Evolutionary conservation across 805 yeast genomes (phyloP), one percentile per base, ranked within the genome.

Genomic region (Hanseniaspora nectarophila): DNA sequence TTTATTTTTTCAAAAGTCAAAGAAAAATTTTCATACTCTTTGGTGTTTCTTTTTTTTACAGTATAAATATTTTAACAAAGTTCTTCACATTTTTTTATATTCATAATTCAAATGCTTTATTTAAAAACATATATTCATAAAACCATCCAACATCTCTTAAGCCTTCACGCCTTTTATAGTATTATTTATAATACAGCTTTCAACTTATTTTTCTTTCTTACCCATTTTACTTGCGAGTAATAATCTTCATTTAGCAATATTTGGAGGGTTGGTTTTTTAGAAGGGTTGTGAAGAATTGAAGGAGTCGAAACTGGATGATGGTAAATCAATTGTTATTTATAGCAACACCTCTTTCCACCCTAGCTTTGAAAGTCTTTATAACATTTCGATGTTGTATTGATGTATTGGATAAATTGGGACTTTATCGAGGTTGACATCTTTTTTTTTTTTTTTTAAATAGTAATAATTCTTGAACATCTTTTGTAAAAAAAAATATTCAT

Each of bases 261-360:
- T 24, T 37, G 26, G 31, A 47, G 51, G 51, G 51, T 47, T 47
- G 51, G 51, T 32, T 47, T 47, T 40, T 16, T 15, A 46, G 35
- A 29, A 24, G n/a, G 51, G 26, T 39, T 20, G 33, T n/a, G 12
- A 21, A 47, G 51, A 47, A 47, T 47, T 47, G 51, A 47, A 40
- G 51, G 51, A 38, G 51, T 55, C 63, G 65, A 63, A 66, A 66
- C 68, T 65, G 56, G 67, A 63, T 61, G 59, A 59, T 63, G 69
- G 68, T 48, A 66, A 35, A 66, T 37, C 18, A 59, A 62, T 26
- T 42, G 45, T 29, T 26, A 18, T 42, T 45, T 40, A 26, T 38
- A 26, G 28, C 29, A 20, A 43, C 32, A 64, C 67, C 65, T 60
- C 58, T 58, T 65, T 66, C 68, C 68, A 66, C 69, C 69, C 69